Evolutionary conservation across 192 early-diverging fungal genomes (phyloP).

Genomic region (Coemansia pectinata): DNA sequence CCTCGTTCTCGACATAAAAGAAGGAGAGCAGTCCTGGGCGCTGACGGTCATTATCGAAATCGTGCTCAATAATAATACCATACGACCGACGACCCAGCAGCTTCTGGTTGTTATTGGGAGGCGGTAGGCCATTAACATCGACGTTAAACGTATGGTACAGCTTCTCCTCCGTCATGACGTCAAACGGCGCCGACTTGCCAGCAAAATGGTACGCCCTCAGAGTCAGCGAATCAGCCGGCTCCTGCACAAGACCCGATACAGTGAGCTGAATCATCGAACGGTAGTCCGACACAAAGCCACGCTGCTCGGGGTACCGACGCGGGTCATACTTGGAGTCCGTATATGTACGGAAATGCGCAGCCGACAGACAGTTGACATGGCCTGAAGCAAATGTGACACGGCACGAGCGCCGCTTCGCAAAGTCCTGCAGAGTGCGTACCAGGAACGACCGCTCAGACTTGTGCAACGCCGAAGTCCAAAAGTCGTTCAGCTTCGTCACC

Average conservation of each 20-base stretch:
- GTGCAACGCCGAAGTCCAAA: slow-evolving; percentile 65
- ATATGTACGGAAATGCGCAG: slow-evolving; percentile 60
- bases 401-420: slow-evolving; percentile 59
- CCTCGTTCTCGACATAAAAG: slow-evolving; percentile 55
- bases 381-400: slow-evolving; percentile 81
- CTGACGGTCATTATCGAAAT: slow-evolving; percentile 49
- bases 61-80: slow-evolving; percentile 51
- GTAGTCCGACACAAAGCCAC: slow-evolving; percentile 61
- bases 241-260: slow-evolving; percentile 75
- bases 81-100: slow-evolving; percentile 63
- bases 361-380: slow-evolving; percentile 73
- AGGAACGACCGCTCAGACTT: slow-evolving; percentile 66
- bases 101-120: slow-evolving; percentile 55
- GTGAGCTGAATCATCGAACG: slow-evolving; percentile 80
- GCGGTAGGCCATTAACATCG: slow-evolving; percentile 60
- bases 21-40: slow-evolving; percentile 43
- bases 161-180: slow-evolving; percentile 66
- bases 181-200: slow-evolving; percentile 58
- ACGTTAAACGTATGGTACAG: slow-evolving; percentile 70
- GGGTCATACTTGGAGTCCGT: slow-evolving; percentile 42
- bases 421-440: slow-evolving; percentile 65
- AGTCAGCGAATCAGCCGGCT: slow-evolving; percentile 65
- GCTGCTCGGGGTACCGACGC: slow-evolving; percentile 50
- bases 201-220: slow-evolving; percentile 61
- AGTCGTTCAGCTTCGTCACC: slow-evolving; percentile 77